phyloP scores from a whole-genome alignment of 164 flowering plant species.

The Vitis rupestris region DNA sequence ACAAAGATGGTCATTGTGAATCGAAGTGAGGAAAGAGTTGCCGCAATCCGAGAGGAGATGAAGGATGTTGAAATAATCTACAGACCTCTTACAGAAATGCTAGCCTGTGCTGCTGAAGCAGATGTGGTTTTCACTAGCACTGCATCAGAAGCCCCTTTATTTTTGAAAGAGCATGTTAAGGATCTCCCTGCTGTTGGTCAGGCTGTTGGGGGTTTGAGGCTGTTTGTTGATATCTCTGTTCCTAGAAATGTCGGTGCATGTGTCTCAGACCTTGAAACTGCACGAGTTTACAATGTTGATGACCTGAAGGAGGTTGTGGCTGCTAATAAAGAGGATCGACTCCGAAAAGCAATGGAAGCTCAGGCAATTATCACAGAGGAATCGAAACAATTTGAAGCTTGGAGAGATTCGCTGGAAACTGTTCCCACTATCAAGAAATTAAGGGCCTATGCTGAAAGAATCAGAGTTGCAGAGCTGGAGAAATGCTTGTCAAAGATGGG shows the following conservation, averaged over 20 bases:
- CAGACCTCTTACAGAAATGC: constrained; percentile 78
- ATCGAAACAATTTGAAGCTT: constrained; percentile 82
- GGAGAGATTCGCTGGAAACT: constrained; percentile 94
- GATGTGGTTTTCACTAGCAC: constrained; percentile 96
- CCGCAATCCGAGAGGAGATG: constrained; percentile 74
- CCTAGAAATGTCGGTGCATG: constrained; percentile 94
- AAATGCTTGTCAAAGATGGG: constrained; percentile 90
- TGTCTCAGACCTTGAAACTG: constrained; percentile 47
- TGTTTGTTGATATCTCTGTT: constrained; percentile 90
- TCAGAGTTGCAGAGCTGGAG: constrained; percentile 74
- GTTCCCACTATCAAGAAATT: constrained; percentile 96
- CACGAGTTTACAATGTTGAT: constrained; percentile 88
- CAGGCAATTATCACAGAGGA: constrained; percentile 76
- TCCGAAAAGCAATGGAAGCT: constrained; percentile 95
- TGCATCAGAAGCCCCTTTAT: constrained; percentile 80
- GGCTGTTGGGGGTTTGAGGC: constrained; percentile 64
- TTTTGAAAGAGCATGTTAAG: constrained; percentile 60
- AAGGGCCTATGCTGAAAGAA: constrained; percentile 83
- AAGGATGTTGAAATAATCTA: constrained; percentile 75
- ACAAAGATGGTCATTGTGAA: constrained; percentile 85
- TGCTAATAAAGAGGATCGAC: constrained; percentile 90
- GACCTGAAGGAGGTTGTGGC: constrained; percentile 97
- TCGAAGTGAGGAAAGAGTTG: constrained; percentile 81
- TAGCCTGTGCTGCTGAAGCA: constrained; percentile 72
- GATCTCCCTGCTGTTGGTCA: constrained; percentile 56